phyloP scores from a whole-genome alignment of 2,329 filamentous ascomycete genomes.

The Fusarium papillatum region DNA sequence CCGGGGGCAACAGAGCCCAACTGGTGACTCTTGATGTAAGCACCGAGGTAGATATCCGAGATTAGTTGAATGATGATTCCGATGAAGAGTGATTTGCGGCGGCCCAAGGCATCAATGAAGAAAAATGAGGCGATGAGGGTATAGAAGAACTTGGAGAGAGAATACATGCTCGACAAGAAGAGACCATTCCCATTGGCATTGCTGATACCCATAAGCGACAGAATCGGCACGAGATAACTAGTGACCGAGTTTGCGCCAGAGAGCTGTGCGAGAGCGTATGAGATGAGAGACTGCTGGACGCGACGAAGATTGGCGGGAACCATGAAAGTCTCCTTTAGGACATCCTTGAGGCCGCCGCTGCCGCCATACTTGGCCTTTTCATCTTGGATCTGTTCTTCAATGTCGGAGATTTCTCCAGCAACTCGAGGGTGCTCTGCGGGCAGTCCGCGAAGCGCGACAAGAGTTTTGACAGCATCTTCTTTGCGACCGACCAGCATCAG shows the following conservation, averaged over 20 bases:
- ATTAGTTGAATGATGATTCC: conserved; percentile 53
- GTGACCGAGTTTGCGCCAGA: conserved; percentile 60
- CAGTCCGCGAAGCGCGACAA: conserved; percentile 43
- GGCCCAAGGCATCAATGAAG: conserved; percentile 59
- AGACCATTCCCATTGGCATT: conserved; percentile 48
- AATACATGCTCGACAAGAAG: conserved; percentile 58
- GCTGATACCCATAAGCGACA: conserved; percentile 47
- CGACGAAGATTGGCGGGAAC: conserved; percentile 54
- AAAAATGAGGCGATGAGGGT: conserved; percentile 57
- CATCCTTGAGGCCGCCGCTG: conserved; percentile 23
- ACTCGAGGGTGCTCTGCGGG: conserved; percentile 43
- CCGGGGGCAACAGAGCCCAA: conserved; percentile 36
- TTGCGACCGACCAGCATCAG: conserved; percentile 48
- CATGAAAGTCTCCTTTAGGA: conserved; percentile 53
- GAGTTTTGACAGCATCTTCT: conserved; percentile 38
- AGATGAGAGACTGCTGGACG: conserved; percentile 53
- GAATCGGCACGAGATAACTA: conserved; percentile 57
- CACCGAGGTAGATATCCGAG: conserved; percentile 56
- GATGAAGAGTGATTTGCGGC: conserved; percentile 52
- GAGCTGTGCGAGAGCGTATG: conserved; percentile 57
- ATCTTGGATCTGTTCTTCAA: conserved; percentile 38
- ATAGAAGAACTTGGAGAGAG: conserved; percentile 57
- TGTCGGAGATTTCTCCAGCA: conserved; percentile 45
- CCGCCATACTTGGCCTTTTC: conserved; percentile 22
- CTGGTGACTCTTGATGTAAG: conserved; percentile 53